Evolutionary conservation across 148 eudicot species (phyloP).

Genomic region (Bassia scoparia): DNA sequence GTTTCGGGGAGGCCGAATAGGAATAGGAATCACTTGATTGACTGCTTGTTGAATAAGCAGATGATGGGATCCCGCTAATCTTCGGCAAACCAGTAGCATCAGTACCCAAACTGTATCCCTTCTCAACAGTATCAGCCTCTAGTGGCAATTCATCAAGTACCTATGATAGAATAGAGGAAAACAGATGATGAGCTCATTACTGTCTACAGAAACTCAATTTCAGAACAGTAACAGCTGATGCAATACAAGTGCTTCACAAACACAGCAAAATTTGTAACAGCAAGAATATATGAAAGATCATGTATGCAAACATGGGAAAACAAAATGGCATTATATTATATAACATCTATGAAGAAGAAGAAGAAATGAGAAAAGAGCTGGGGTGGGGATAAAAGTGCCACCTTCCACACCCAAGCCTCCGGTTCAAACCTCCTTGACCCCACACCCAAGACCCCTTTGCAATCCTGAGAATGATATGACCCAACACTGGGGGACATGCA

Average conservation of each 20-base stretch:
- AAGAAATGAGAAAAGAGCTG: too few relatives aligned
- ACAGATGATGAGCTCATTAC: neutral
- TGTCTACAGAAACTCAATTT: neutral
- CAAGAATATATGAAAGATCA: neutral
- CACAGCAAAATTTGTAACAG: neutral
- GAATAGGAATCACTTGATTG: slow-evolving; percentile 53
- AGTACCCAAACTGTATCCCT: slow-evolving; percentile 66
- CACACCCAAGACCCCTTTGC: too few relatives aligned
- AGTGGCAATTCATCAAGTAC: slow-evolving; percentile 86
- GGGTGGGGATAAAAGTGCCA: too few relatives aligned
- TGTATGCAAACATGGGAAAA: neutral
- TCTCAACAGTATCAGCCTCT: slow-evolving; percentile 83
- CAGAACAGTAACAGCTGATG: neutral
- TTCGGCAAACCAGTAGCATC: slow-evolving; percentile 86
- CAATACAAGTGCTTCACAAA: neutral
- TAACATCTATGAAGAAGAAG: too few relatives aligned
- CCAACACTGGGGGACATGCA: too few relatives aligned
- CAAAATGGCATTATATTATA: neutral
- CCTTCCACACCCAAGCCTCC: too few relatives aligned
- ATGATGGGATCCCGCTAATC: slow-evolving; percentile 67
- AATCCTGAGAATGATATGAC: too few relatives aligned
- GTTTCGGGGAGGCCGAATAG: slow-evolving; percentile 56
- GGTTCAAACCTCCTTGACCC: too few relatives aligned
- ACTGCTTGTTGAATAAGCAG: slow-evolving; percentile 50
- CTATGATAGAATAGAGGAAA: slow-evolving; percentile 23